A percentile compares a stretch with the other conserved stretches of the same genome.
Conservation (phyloP, 768 basidiomycete genomes). For the Trametes sanguinea region DNA sequence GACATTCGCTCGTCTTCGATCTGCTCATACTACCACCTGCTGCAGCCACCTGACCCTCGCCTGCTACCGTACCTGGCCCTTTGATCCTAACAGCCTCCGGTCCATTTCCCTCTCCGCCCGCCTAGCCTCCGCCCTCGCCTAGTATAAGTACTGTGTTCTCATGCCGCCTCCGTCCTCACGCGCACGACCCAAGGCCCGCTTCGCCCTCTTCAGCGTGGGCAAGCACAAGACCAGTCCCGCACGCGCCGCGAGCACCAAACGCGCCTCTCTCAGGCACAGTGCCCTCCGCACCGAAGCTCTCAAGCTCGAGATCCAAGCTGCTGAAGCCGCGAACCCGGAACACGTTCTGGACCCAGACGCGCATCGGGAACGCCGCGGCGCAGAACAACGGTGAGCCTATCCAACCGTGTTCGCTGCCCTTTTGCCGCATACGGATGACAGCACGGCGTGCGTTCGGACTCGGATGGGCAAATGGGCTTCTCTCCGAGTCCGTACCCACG, state of each 20-base stretch:
- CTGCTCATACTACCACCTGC: neutral
- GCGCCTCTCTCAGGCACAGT: slow-evolving; percentile 11
- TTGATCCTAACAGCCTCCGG: neutral
- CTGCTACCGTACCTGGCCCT: neutral
- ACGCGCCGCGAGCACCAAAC: slow-evolving; percentile 14
- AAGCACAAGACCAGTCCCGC: slow-evolving; percentile 18
- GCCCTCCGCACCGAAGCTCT: slow-evolving; percentile 7
- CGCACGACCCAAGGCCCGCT: slow-evolving; percentile 13
- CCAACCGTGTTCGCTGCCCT: neutral
- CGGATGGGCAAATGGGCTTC: neutral
- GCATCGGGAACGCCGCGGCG: neutral
- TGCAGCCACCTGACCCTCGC: slow-evolving; percentile 15
- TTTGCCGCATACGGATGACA: no score
- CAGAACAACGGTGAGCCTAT: neutral
- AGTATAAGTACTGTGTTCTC: neutral
- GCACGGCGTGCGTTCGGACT: no score
- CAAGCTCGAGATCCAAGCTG: slow-evolving; percentile 5
- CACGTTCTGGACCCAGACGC: neutral
- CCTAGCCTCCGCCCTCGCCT: neutral
- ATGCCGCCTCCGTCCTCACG: neutral
- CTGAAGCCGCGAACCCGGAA: neutral
- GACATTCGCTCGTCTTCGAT: neutral
- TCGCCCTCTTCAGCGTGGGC: slow-evolving; percentile 16
- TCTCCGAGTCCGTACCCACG: neutral
- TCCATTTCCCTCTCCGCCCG: neutral